Percentiles rank a stretch among this genome's conserved stretches.
Conservation (phyloP, 371 early-diverging fungal species). For the Mortierella sp. region DNA sequence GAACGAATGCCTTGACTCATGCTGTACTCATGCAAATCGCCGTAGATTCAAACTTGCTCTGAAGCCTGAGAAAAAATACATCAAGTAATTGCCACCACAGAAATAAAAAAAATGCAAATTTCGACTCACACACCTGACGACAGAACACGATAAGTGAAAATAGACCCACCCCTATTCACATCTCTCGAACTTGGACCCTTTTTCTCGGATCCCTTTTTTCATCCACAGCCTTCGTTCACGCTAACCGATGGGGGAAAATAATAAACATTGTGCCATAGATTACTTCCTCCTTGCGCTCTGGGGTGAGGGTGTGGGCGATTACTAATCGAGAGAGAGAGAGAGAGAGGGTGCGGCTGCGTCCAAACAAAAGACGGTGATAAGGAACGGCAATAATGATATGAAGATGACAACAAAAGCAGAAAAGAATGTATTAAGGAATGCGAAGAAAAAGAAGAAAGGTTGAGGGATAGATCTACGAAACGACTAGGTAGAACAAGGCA, state of each 20-base stretch:
- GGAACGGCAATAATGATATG: too few relatives aligned
- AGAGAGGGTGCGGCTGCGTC: background rate
- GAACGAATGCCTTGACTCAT: background rate
- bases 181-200: background rate
- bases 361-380: background rate
- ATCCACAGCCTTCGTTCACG: background rate
- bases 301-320: background rate
- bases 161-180: background rate
- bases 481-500: background rate
- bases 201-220: background rate
- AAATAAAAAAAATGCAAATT: background rate
- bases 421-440: background rate
- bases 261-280: background rate
- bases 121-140: background rate
- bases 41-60: background rate
- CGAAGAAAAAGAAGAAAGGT: background rate
- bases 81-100: too few relatives aligned
- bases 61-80: background rate
- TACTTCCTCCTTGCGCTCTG: background rate
- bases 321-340: background rate
- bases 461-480: background rate
- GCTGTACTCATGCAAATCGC: background rate
- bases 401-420: background rate
- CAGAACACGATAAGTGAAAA: background rate
- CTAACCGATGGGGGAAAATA: background rate